These are phyloP conservation scores for Candida schatavii DNA, from an alignment of 805 yeast genomes.

Conservation along the genomic window DNA sequence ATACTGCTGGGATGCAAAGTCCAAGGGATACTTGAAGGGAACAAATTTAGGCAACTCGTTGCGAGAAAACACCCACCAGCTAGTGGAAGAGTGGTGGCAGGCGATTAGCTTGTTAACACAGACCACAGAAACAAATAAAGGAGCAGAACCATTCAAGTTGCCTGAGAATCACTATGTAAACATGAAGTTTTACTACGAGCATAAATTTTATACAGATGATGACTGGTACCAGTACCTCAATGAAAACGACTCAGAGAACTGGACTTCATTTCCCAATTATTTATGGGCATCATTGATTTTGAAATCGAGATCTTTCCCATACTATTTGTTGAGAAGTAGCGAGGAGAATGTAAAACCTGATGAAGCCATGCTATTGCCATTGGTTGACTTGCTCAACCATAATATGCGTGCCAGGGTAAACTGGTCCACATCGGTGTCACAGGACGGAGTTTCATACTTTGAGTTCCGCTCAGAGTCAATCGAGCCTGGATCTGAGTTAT, in stretches of 20 bases:
- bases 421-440: conserved; percentile 47
- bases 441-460: conserved; percentile 24
- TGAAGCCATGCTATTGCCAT: conserved; percentile 71
- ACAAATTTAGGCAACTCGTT: conserved; percentile 66
- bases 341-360: conserved; percentile 22
- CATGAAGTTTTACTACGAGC: conserved; percentile 43
- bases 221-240: conserved; percentile 32
- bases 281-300: conserved; percentile 74
- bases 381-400: conserved; percentile 80
- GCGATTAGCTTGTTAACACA: conserved; percentile 30
- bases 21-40: conserved; percentile 53
- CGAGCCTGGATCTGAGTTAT: conserved; percentile 50
- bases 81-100: conserved; percentile 64
- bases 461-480: conserved; percentile 38
- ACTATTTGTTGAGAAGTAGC: conserved; percentile 46
- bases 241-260: conserved; percentile 26
- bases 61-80: conserved; percentile 39
- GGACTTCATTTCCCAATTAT: conserved; percentile 68
- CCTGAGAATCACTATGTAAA: conserved; percentile 37
- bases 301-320: conserved; percentile 80
- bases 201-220: conserved; percentile 35
- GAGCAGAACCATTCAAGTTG: conserved; percentile 13
- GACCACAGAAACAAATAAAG: not conserved
- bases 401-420: conserved; percentile 54
- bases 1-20: conserved; percentile 57